phyloP scores from a whole-genome alignment of 257 asterid species.

The Jaltomata sinuosa region DNA sequence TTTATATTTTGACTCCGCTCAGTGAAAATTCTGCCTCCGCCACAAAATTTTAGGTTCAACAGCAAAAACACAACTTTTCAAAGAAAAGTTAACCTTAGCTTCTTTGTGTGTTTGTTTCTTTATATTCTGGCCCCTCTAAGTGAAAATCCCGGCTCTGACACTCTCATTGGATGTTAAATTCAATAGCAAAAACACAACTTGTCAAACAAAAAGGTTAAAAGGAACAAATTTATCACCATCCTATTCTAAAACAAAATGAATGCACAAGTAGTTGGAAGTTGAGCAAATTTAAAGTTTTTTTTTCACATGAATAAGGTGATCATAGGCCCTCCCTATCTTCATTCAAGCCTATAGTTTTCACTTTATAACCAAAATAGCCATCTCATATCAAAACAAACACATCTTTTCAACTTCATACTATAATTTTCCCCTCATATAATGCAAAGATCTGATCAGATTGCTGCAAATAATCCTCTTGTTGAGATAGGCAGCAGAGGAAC shows the following conservation, averaged over 20 bases:
- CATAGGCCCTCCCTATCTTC: conserved; percentile 17
- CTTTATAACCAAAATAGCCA: conserved; percentile 18
- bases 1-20: background rate
- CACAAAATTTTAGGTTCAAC: background rate
- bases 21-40: accelerated
- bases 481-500: conserved; percentile 38
- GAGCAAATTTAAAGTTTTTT: conserved; percentile 31
- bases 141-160: too few relatives aligned
- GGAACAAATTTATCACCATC: background rate
- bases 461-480: conserved; percentile 25
- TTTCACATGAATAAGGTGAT: conserved; percentile 54
- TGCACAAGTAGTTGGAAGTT: conserved; percentile 22
- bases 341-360: conserved; percentile 2
- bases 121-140: too few relatives aligned
- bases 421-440: background rate
- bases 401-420: background rate
- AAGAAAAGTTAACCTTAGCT: background rate
- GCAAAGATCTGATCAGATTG: conserved; percentile 2
- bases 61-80: background rate
- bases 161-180: too few relatives aligned
- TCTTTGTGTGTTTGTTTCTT: too few relatives aligned
- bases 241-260: background rate
- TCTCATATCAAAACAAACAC: background rate
- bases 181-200: background rate
- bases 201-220: background rate